These are phyloP conservation scores for Aotearoamyces nothofagi DNA, from an alignment of 2,329 filamentous ascomycete species.

Conservation along the genomic window DNA sequence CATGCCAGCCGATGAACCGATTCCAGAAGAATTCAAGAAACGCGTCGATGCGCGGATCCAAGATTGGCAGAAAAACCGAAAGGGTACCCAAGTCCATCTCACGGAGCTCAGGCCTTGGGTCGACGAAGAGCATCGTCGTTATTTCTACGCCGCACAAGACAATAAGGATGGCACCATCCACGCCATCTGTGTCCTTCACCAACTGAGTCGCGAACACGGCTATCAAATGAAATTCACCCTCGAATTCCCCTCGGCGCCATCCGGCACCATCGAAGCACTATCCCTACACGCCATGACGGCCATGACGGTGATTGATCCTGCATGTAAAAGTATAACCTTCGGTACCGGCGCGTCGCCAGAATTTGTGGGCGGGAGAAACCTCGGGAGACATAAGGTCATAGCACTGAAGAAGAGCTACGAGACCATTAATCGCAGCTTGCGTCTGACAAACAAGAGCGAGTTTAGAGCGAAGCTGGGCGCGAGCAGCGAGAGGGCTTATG, in stretches of 20 bases:
- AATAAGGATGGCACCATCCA: constrained; percentile 57
- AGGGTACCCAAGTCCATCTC: constrained; percentile 76
- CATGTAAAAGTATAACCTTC: constrained; percentile 62
- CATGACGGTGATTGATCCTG: constrained; percentile 35
- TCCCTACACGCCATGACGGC: constrained; percentile 52
- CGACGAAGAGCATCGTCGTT: constrained; percentile 68
- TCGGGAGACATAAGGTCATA: constrained; percentile 66
- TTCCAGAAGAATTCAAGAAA: constrained; percentile 49
- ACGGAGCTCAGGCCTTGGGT: constrained; percentile 85
- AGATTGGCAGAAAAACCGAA: constrained; percentile 68
- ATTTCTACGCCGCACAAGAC: constrained; percentile 69
- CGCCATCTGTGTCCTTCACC: constrained; percentile 69
- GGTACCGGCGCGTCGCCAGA: constrained; percentile 66
- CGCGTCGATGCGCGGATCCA: constrained; percentile 59
- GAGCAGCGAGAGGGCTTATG: constrained; percentile 69
- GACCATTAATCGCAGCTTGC: constrained; percentile 66
- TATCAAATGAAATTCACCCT: constrained; percentile 96
- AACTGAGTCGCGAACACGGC: constrained; percentile 65
- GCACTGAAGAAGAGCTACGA: constrained; percentile 74
- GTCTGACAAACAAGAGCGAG: constrained; percentile 70
- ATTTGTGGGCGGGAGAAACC: constrained; percentile 65
- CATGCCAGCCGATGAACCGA: constrained; percentile 45
- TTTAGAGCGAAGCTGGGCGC: constrained; percentile 87
- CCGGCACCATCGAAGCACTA: constrained; percentile 72
- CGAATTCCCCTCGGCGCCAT: constrained; percentile 79